Evolutionary conservation across 139 green algal species (phyloP), one percentile per base, ranked within the genome.

Genomic region (Ostreobium quekettii): DNA sequence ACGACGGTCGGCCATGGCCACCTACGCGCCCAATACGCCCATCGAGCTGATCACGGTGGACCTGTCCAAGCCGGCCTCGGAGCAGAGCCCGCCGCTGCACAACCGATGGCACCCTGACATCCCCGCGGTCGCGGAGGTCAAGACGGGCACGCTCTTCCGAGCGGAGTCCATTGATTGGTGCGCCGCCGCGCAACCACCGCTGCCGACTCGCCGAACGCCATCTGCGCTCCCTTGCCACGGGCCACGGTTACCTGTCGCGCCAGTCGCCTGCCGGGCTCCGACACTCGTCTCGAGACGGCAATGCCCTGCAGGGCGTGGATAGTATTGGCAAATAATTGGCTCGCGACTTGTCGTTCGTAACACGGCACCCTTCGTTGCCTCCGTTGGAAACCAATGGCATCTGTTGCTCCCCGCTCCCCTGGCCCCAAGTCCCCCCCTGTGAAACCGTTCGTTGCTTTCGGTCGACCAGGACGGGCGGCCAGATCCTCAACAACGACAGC

Each of bases 31-130:
- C n/a, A n/a, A n/a, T n/a, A 79, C 72, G 37, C 76, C 76, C 24
- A 87, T 70, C 0, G 75, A 74, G 0, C 56, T 89, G 0, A 78
- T 90, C 68, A 74, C 49, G 5, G 79, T 91, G 19, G 85, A 91
- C 64, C 36, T 70, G 3, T 70, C 38, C 3, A 91, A 89, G 72
- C 53, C 60, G 2, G 53, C 85, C 1, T 78, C 63, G 57, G 84
- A 91, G 36, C 85, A 91, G 74, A 49, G 74, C n/a, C 69, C 63
- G 63, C 71, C 76, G n/a, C 73, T 83, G 29, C 85, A 91, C 73
- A 91, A 91, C 77, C 64, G 85, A 0, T 89, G 82, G 84, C 84
- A 89, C 42, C 82, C 82, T 7, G 84, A 91, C 64, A 91, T 91
- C 31, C 85, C 85, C 6, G 47, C 67, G 33, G 77, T 84, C 7